Conservation (phyloP, 192 early-diverging fungal species). For the Umbelopsis ramanniana region DNA sequence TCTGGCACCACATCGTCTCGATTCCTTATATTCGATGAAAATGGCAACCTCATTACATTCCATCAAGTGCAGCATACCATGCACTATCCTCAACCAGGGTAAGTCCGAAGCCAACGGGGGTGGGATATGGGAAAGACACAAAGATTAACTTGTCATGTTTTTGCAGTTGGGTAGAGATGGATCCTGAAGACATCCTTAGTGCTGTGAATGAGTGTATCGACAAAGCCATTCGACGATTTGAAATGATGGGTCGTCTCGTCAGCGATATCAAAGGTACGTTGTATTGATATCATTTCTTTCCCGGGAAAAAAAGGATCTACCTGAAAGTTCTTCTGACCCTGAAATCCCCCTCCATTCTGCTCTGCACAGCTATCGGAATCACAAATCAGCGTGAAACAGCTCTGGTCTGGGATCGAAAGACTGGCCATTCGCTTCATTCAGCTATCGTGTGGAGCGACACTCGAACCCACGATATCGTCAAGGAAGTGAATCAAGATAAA, state of each 20-base stretch:
- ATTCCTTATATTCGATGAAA: constrained; percentile 87
- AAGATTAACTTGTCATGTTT: not conserved
- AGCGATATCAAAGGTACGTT: constrained; percentile 45
- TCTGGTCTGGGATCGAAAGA: constrained; percentile 80
- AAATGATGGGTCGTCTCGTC: constrained; percentile 58
- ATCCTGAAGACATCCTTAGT: constrained; percentile 74
- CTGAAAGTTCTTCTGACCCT: constrained; percentile 3
- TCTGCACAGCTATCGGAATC: constrained; percentile 82
- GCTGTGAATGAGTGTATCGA: constrained; percentile 73
- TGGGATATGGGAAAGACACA: too few relatives aligned
- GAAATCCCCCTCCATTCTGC: too few relatives aligned
- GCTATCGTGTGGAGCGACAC: constrained; percentile 94
- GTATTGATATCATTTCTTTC: not conserved
- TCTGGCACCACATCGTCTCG: constrained; percentile 92
- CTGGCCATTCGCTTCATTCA: constrained; percentile 80
- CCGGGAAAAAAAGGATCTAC: not conserved
- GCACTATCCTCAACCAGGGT: constrained; percentile 75
- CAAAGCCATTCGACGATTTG: constrained; percentile 65
- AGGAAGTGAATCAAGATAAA: constrained; percentile 52
- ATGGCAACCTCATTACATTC: constrained; percentile 66
- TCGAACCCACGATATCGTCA: constrained; percentile 82
- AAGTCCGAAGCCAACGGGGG: constrained; percentile 9
- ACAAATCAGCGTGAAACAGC: constrained; percentile 96
- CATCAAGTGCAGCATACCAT: constrained; percentile 84
- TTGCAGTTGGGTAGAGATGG: constrained; percentile 84